Conservation (phyloP, 176 grass and related monocot genomes). For the Zizania latifolia region DNA sequence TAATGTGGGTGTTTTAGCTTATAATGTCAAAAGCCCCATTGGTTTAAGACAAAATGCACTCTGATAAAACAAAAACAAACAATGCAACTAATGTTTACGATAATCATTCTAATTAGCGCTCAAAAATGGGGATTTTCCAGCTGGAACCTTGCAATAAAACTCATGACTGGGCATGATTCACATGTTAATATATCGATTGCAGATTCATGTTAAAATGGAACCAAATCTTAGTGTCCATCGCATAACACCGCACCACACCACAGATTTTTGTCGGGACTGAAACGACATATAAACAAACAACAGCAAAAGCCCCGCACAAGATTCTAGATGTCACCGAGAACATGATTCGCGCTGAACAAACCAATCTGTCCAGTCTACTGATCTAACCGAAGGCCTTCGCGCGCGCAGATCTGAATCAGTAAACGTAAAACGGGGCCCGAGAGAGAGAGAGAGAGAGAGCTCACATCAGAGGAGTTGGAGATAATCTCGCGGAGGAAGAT, state of each 20-base stretch:
- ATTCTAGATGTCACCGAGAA: not conserved
- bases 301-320: not conserved
- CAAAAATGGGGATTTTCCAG: not conserved
- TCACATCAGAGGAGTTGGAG: slow-evolving; percentile 88
- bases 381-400: no score
- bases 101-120: not conserved
- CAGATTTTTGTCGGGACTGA: no score
- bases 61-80: not conserved
- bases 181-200: not conserved
- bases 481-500: slow-evolving; percentile 94
- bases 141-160: not conserved
- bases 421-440: not conserved
- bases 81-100: no score
- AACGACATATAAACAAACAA: no score
- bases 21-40: not conserved
- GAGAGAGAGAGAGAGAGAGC: not conserved
- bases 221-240: no score
- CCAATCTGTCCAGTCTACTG: not conserved
- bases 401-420: not conserved
- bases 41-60: not conserved
- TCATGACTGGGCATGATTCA: not conserved
- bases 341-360: not conserved
- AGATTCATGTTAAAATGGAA: not conserved
- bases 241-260: no score
- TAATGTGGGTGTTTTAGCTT: not conserved